phyloP scores from a whole-genome alignment of 768 basidiomycete species.

The Dioszegia crocea region DNA sequence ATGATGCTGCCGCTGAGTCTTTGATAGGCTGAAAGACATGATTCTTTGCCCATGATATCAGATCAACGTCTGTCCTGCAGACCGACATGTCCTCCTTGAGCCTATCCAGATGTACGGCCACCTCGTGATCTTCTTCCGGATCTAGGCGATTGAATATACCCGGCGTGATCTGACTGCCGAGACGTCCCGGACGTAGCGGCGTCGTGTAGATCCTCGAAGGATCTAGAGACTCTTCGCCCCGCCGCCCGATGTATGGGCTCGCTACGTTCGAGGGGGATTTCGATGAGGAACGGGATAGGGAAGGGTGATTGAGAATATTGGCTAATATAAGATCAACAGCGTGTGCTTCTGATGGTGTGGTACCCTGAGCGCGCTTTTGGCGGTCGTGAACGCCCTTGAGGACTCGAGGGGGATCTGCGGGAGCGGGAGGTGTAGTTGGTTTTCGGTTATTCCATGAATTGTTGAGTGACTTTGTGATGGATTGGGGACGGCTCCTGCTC shows the following conservation, averaged over 20 bases:
- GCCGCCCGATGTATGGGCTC: too few species aligned
- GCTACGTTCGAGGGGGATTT: too few species aligned
- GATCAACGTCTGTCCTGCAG: constrained; percentile 25
- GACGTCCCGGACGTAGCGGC: not conserved
- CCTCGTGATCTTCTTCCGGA: constrained; percentile 14
- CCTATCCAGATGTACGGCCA: constrained; percentile 31
- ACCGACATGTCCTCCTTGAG: constrained; percentile 41
- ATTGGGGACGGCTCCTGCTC: not conserved
- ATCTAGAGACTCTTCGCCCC: too few species aligned
- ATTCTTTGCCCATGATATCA: constrained; percentile 32
- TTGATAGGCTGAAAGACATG: constrained; percentile 23
- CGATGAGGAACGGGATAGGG: too few species aligned
- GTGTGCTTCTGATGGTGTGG: constrained; percentile 12
- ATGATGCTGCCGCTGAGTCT: too few species aligned
- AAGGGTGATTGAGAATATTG: not conserved
- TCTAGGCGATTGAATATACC: constrained; percentile 3
- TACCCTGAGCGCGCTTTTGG: constrained; percentile 3
- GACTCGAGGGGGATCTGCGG: not conserved
- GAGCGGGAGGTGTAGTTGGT: not conserved
- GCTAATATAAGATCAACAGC: constrained; percentile 9
- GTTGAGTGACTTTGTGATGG: not conserved
- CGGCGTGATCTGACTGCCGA: not conserved
- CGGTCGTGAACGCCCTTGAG: constrained; percentile 12
- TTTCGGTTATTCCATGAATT: not conserved
- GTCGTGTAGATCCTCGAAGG: too few species aligned